A percentile compares a stretch with the other conserved stretches of the same genome.
Conservation (phyloP, 768 basidiomycete genomes). For the Tephrocybe sp. region DNA sequence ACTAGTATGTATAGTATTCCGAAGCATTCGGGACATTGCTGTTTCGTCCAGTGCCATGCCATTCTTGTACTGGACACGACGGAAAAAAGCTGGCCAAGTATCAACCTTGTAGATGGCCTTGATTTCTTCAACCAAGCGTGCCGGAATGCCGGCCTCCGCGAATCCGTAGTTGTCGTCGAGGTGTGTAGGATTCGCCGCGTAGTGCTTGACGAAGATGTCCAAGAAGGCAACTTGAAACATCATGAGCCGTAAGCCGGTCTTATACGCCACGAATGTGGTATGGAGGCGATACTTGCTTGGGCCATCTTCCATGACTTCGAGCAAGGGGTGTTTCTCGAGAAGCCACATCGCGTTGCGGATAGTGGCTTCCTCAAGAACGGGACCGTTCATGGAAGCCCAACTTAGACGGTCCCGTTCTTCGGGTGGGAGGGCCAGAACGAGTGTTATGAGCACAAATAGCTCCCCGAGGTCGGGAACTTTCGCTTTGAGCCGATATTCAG, state of each 20-base stretch:
- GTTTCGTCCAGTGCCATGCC: slow-evolving; percentile 31
- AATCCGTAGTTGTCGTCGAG: slow-evolving; percentile 47
- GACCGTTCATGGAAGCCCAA: slow-evolving; percentile 37
- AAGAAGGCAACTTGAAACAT: slow-evolving; percentile 51
- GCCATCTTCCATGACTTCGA: slow-evolving; percentile 37
- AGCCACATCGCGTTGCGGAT: slow-evolving; percentile 44
- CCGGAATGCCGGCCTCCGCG: slow-evolving; percentile 36
- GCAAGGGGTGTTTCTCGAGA: slow-evolving; percentile 37
- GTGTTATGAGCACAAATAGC: slow-evolving; percentile 38
- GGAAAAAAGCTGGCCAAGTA: slow-evolving; percentile 42
- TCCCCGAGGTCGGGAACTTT: slow-evolving; percentile 42
- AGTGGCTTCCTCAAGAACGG: slow-evolving; percentile 41
- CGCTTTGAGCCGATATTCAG: slow-evolving; percentile 29
- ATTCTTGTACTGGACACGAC: slow-evolving; percentile 30
- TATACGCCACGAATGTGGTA: slow-evolving; percentile 35
- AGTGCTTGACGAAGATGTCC: slow-evolving; percentile 37
- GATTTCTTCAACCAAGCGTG: slow-evolving; percentile 40
- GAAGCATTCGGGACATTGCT: slow-evolving; percentile 36
- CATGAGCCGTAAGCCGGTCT: slow-evolving; percentile 40
- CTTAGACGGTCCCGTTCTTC: slow-evolving; percentile 21
- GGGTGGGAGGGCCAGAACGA: slow-evolving; percentile 36
- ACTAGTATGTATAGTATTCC: slow-evolving; percentile 33
- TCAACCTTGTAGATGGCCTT: slow-evolving; percentile 43
- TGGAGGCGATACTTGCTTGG: slow-evolving; percentile 37
- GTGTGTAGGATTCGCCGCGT: slow-evolving; percentile 22